Conservation (phyloP, 1,139 yeast genomes). For the Scheffersomyces illinoinensis region DNA sequence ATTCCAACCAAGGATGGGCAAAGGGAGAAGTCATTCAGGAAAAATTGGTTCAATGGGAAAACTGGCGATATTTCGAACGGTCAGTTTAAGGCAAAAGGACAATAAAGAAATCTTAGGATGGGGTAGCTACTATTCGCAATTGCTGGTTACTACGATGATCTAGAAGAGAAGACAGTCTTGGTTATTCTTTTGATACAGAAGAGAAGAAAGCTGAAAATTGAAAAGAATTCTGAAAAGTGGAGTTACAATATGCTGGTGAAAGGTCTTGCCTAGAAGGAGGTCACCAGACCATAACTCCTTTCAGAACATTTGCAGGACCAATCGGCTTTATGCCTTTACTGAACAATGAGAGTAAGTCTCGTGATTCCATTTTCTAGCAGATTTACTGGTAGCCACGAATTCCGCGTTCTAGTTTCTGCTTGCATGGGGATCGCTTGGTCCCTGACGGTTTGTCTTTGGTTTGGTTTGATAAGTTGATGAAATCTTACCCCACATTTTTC, state of each 20-base stretch:
- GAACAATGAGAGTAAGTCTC: not conserved
- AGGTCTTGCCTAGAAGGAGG: not conserved
- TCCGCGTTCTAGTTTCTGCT: not conserved
- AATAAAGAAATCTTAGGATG: not conserved
- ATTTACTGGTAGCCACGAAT: not conserved
- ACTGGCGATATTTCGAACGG: not conserved
- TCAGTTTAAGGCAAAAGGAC: not conserved
- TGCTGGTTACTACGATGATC: not conserved
- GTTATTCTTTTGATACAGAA: not conserved
- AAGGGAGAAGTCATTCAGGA: not conserved
- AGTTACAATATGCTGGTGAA: not conserved
- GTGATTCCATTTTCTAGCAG: not conserved
- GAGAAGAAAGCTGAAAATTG: not conserved
- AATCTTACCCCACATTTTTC: not conserved
- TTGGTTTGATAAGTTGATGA: not conserved
- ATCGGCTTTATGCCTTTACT: not conserved
- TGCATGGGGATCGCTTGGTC: not conserved
- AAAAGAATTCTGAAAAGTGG: not conserved
- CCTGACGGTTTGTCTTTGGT: not conserved
- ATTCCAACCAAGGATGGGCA: not conserved
- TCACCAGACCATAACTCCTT: not conserved
- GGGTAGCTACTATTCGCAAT: not conserved
- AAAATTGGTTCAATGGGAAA: not conserved
- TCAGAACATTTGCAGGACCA: not conserved
- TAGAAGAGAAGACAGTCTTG: not conserved